Conservation (phyloP, 2,329 filamentous ascomycete species). For the Phialophora chinensis region DNA sequence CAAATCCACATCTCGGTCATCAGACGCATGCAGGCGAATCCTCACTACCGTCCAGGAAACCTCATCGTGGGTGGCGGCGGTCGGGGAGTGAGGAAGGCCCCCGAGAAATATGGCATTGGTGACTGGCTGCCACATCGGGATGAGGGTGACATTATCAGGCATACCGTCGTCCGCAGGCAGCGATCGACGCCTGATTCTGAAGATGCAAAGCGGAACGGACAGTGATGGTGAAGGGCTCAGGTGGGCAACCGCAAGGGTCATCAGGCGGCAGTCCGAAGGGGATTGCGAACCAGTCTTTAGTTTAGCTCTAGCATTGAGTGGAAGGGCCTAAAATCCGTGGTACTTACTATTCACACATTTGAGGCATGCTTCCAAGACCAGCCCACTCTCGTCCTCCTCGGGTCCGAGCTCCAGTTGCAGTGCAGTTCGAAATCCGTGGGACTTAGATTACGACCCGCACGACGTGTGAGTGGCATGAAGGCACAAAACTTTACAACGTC, state of each 20-base stretch:
- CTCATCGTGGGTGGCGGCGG: conserved; percentile 80
- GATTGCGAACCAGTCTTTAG: background rate
- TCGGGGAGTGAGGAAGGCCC: conserved; percentile 68
- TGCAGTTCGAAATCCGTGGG: background rate
- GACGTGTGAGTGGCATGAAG: background rate
- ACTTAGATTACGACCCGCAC: background rate
- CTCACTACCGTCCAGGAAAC: conserved; percentile 75
- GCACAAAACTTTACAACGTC: no score
- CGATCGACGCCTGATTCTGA: background rate
- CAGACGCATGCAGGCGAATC: conserved; percentile 69
- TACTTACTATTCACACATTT: background rate
- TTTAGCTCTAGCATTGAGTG: background rate
- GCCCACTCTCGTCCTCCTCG: background rate
- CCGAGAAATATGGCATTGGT: conserved; percentile 68
- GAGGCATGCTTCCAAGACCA: background rate
- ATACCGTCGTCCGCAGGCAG: conserved; percentile 45
- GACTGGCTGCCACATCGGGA: conserved; percentile 72
- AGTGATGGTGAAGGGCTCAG: background rate
- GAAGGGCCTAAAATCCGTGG: background rate
- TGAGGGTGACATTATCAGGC: conserved; percentile 70
- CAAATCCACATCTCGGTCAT: conserved; percentile 77
- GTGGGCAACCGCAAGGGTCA: background rate
- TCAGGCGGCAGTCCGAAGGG: background rate
- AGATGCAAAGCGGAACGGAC: background rate
- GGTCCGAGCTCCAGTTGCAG: background rate